A percentile compares a stretch with the other conserved stretches of the same genome.
phyloP scores from a whole-genome alignment of 345 rosid species.

The Eucalyptus virginea region DNA sequence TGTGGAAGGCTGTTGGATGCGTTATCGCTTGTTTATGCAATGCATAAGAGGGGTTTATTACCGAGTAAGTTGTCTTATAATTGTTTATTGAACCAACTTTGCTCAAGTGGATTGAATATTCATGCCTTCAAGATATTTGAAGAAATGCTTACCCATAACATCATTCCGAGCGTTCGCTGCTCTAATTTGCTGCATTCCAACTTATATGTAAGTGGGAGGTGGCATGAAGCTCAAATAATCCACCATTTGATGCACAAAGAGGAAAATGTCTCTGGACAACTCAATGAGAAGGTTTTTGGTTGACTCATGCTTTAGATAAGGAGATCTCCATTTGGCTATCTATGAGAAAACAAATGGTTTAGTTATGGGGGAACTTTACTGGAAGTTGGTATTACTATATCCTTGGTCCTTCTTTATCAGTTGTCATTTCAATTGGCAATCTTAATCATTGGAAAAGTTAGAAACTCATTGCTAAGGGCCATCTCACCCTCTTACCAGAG shows the following conservation, averaged over 20 bases:
- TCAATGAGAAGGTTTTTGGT: not conserved
- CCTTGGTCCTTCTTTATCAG: not conserved
- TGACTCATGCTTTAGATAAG: not conserved
- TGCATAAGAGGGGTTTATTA: constrained; percentile 39
- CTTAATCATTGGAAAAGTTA: not conserved
- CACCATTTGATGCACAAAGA: constrained; percentile 17
- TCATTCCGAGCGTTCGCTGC: constrained; percentile 5
- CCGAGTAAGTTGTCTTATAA: constrained; percentile 33
- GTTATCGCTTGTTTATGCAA: constrained; percentile 20
- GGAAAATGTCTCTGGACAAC: constrained; percentile 8
- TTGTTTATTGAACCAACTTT: constrained; percentile 26
- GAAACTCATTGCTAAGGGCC: not conserved
- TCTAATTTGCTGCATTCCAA: constrained; percentile 28
- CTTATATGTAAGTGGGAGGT: constrained; percentile 30
- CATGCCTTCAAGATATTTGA: constrained; percentile 42
- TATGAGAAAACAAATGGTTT: not conserved
- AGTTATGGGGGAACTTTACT: not conserved
- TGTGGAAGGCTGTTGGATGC: constrained; percentile 37
- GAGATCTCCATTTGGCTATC: not conserved
- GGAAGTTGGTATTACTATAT: not conserved
- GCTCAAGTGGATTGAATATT: constrained; percentile 21
- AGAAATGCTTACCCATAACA: constrained; percentile 32
- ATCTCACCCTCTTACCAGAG: not conserved
- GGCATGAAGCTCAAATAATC: constrained; percentile 26
- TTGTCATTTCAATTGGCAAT: not conserved